Evolutionary conservation across 2,329 filamentous ascomycete species (phyloP).

Genomic region (Orbilia brochopaga): DNA sequence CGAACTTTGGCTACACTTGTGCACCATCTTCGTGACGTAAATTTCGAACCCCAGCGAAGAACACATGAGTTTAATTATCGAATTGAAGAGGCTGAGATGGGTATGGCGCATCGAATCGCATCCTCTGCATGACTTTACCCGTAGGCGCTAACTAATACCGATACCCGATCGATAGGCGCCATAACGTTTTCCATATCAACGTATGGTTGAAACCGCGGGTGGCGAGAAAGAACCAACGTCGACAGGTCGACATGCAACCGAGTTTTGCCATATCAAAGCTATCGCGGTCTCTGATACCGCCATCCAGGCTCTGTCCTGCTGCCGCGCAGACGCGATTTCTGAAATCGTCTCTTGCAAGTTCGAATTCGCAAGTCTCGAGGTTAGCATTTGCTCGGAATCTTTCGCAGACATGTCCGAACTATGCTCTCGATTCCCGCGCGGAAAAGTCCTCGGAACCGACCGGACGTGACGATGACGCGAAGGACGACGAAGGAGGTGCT

Average conservation of each 20-base stretch:
- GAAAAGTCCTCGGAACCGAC: background rate
- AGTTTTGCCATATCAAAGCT: background rate
- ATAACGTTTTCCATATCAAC: background rate
- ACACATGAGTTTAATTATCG: background rate
- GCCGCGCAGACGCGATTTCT: background rate
- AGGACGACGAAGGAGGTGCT: constrained; percentile 22
- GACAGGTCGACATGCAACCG: constrained; percentile 17
- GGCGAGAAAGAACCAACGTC: constrained; percentile 7
- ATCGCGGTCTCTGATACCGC: constrained; percentile 5
- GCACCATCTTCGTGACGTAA: background rate
- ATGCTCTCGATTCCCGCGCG: background rate
- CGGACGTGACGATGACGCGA: background rate
- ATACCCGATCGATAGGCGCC: background rate
- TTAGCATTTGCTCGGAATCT: background rate
- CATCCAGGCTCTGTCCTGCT: background rate
- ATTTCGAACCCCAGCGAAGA: background rate
- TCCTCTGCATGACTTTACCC: background rate
- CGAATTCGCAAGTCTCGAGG: background rate
- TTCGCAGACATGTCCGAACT: background rate
- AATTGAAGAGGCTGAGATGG: background rate
- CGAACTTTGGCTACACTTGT: background rate
- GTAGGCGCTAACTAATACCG: background rate
- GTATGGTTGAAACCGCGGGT: background rate
- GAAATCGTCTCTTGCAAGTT: background rate
- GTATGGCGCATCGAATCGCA: background rate